Percentiles rank a stretch among this genome's conserved stretches.
These are phyloP conservation scores for Apiospora sp. DNA, from an alignment of 2,329 filamentous ascomycete species.

Conservation along the genomic window DNA sequence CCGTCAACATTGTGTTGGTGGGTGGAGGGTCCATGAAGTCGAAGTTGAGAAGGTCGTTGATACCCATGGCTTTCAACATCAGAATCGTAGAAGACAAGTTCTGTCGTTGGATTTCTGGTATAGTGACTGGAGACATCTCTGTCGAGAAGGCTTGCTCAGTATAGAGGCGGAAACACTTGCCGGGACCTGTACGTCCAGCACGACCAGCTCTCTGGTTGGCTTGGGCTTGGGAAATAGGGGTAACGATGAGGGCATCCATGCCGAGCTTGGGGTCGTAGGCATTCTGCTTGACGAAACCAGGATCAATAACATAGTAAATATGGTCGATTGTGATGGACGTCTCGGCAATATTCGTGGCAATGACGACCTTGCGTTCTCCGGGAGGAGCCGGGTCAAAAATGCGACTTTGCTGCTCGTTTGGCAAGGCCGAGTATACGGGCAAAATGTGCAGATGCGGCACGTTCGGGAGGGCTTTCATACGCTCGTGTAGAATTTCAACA, in stretches of 20 bases:
- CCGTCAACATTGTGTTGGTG: constrained; percentile 96
- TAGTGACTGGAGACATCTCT: constrained; percentile 95
- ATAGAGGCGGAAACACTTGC: constrained; percentile 94
- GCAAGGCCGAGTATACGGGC: constrained; percentile 94
- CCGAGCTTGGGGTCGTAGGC: constrained; percentile 96
- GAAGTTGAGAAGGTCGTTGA: constrained; percentile 96
- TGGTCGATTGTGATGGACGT: constrained; percentile 98
- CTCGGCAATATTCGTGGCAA: constrained; percentile 98
- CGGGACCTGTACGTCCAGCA: constrained; percentile 92
- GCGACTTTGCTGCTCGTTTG: constrained; percentile 89
- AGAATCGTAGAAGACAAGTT: constrained; percentile 93
- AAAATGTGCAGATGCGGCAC: constrained; percentile 93
- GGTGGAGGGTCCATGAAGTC: constrained; percentile 99
- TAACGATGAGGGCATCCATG: constrained; percentile 96
- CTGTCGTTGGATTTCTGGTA: constrained; percentile 95
- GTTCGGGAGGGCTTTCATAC: constrained; percentile 92
- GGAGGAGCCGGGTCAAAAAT: constrained; percentile 94
- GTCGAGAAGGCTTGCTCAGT: constrained; percentile 95
- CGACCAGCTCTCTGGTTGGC: constrained; percentile 93
- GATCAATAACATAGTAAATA: constrained; percentile 96
- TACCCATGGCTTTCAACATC: constrained; percentile 99
- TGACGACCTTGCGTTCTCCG: constrained; percentile 90
- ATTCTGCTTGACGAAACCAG: constrained; percentile 97
- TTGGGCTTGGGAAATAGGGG: constrained; percentile 95
- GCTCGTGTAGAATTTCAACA: constrained; percentile 90